phyloP scores from a whole-genome alignment of 768 basidiomycete species.

The Termitomyces sp. region DNA sequence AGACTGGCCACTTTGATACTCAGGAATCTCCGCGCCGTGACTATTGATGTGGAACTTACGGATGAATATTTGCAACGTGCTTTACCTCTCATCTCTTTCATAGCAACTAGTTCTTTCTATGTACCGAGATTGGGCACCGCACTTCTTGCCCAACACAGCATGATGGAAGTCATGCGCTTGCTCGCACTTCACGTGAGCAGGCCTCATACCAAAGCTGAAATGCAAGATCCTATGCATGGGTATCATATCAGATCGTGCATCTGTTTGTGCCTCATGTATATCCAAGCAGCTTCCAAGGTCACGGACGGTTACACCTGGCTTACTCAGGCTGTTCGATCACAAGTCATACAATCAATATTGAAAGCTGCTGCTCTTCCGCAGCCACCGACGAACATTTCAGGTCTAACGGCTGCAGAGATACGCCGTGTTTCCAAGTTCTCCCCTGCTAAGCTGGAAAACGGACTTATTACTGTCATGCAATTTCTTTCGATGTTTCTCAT shows the following conservation, averaged over 20 bases:
- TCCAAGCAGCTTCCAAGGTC: not conserved
- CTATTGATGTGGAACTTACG: not conserved
- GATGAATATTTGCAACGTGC: not conserved
- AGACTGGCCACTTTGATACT: not conserved
- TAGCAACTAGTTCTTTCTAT: not conserved
- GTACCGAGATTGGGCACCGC: not conserved
- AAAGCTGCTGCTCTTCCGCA: constrained; percentile 1
- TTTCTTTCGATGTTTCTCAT: constrained; percentile 1
- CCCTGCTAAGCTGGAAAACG: not conserved
- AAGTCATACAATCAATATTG: constrained; percentile 1
- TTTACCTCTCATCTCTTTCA: not conserved
- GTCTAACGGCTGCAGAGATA: not conserved
- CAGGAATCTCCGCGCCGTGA: not conserved
- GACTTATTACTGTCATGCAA: not conserved
- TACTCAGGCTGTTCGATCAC: constrained; percentile 4
- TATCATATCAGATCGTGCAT: not conserved
- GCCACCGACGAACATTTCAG: not conserved
- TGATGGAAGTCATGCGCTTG: constrained; percentile 6
- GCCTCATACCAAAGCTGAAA: not conserved
- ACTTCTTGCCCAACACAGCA: constrained; percentile 5
- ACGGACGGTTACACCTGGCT: constrained; percentile 7
- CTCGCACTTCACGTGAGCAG: not conserved
- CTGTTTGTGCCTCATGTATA: not conserved
- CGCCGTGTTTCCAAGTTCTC: not conserved
- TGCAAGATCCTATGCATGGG: not conserved